phyloP scores from a whole-genome alignment of 208 protist species.

The Porcisia deanei region DNA sequence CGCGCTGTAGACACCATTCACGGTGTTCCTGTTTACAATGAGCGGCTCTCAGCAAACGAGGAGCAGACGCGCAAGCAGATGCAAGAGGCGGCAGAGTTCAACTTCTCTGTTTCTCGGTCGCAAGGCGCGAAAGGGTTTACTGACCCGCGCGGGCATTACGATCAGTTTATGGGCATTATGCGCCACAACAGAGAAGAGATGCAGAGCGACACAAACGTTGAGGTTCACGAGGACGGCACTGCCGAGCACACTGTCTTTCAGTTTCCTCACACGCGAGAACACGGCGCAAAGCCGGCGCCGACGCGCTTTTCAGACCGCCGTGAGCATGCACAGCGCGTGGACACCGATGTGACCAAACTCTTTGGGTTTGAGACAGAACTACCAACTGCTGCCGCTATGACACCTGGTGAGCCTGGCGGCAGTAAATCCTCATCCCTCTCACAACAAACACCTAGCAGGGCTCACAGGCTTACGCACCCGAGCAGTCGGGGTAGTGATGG shows the following conservation, averaged over 20 bases:
- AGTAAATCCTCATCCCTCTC: constrained; percentile 15
- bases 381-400: background rate
- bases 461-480: constrained; percentile 2
- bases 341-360: constrained; percentile 42
- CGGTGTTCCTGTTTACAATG: constrained; percentile 86
- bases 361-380: constrained; percentile 18
- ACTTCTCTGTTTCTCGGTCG: constrained; percentile 59
- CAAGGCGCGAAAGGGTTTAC: constrained; percentile 86
- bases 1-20: constrained; percentile 82
- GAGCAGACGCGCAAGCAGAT: constrained; percentile 83
- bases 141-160: constrained; percentile 79
- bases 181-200: constrained; percentile 57
- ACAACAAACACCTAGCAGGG: background rate
- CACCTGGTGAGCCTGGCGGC: background rate
- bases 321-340: constrained; percentile 37
- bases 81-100: constrained; percentile 86
- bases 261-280: constrained; percentile 70
- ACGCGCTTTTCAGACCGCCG: constrained; percentile 29
- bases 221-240: constrained; percentile 66
- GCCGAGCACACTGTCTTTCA: constrained; percentile 54
- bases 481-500: constrained; percentile 10
- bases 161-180: constrained; percentile 70
- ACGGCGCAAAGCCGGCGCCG: constrained; percentile 48
- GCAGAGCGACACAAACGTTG: constrained; percentile 39
- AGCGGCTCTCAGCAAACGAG: constrained; percentile 79